Percentiles rank a stretch among this genome's conserved stretches.
These are phyloP conservation scores for Fusarium aywerte DNA, from an alignment of 2,329 filamentous ascomycete genomes.

Conservation along the genomic window DNA sequence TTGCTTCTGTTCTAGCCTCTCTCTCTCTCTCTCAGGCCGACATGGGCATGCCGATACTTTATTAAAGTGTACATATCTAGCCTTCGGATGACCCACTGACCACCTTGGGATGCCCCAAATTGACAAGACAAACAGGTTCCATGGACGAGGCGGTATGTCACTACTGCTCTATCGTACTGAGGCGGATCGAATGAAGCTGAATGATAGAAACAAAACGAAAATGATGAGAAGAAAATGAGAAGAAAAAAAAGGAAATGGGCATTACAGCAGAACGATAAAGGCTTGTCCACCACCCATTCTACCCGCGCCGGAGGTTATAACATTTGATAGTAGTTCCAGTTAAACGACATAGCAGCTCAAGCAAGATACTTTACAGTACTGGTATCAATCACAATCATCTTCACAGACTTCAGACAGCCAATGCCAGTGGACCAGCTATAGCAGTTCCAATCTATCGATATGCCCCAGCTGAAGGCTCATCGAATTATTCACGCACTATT, in stretches of 20 bases:
- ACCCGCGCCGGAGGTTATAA: background rate
- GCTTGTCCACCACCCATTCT: conserved; percentile 13
- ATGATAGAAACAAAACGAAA: conserved; percentile 5
- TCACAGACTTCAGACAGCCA: background rate
- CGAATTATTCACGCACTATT: background rate
- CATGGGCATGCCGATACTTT: conserved; percentile 25
- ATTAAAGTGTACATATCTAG: conserved; percentile 6
- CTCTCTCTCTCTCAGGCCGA: background rate
- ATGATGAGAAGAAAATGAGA: conserved; percentile 16
- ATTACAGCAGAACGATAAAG: background rate
- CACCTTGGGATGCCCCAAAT: conserved; percentile 20
- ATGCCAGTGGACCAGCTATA: background rate
- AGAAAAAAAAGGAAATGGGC: background rate
- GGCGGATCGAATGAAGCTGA: conserved; percentile 20
- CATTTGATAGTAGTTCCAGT: conserved; percentile 8
- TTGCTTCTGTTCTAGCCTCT: conserved; percentile 15
- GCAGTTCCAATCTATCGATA: conserved; percentile 22
- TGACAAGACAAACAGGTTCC: conserved; percentile 36
- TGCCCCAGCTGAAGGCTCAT: conserved; percentile 35
- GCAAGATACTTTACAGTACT: background rate
- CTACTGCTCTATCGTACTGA: conserved; percentile 36
- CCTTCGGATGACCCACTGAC: conserved; percentile 22
- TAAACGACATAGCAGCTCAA: background rate
- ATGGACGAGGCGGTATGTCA: conserved; percentile 37
- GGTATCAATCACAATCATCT: background rate